phyloP scores from a whole-genome alignment of 805 yeast species.

The Metschnikowia picachoensis region DNA sequence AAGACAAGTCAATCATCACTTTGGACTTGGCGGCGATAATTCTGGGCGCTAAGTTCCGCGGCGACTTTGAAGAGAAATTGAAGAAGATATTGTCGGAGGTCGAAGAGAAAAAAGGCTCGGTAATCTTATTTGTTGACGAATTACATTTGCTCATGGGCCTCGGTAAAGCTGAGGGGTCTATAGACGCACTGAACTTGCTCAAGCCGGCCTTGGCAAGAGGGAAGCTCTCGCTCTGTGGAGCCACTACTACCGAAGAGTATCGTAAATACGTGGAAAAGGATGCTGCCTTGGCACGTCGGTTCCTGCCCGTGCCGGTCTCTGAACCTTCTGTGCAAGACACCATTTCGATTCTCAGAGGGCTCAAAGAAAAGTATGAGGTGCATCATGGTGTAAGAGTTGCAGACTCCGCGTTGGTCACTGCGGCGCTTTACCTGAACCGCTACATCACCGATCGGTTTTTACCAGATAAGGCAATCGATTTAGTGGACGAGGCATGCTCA shows the following conservation, averaged over 20 bases:
- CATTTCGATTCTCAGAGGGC: constrained; percentile 85
- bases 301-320: constrained; percentile 78
- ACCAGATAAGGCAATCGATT: constrained; percentile 96
- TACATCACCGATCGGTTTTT: constrained; percentile 87
- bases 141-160: constrained; percentile 84
- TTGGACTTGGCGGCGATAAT: constrained; percentile 85
- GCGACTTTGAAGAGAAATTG: constrained; percentile 91
- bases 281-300: constrained; percentile 91
- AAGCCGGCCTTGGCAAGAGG: constrained; percentile 96
- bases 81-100: constrained; percentile 80
- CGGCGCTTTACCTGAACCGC: constrained; percentile 84
- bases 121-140: constrained; percentile 86
- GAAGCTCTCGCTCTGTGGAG: constrained; percentile 88
- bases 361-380: constrained; percentile 91
- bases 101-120: constrained; percentile 69
- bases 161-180: constrained; percentile 92
- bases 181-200: constrained; percentile 89
- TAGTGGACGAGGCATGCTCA: constrained; percentile 96
- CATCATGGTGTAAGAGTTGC: constrained; percentile 96
- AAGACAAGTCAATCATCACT: constrained; percentile 77
- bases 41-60: constrained; percentile 93
- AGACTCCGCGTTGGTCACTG: constrained; percentile 89
- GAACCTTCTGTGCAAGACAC: constrained; percentile 93
- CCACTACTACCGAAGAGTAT: constrained; percentile 93
- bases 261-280: constrained; percentile 92